Evolutionary conservation across 495 filamentous ascomycete species (phyloP).

Genomic region (Neurospora intermedia): DNA sequence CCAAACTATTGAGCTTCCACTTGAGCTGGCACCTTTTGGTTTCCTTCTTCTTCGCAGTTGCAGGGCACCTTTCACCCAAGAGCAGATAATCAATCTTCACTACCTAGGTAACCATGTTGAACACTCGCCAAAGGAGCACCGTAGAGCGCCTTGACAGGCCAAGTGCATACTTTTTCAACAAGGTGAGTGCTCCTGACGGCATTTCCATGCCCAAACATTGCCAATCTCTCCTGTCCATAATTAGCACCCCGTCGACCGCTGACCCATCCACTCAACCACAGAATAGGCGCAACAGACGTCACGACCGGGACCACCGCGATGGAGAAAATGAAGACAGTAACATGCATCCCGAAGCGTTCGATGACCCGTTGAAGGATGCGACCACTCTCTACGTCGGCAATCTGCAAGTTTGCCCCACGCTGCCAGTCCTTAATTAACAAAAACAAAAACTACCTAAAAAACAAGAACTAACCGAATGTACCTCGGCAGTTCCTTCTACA

Average conservation of each 20-base stretch:
- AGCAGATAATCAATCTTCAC: slow-evolving; percentile 2
- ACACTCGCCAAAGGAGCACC: slow-evolving; percentile 40
- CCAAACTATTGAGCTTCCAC: background rate
- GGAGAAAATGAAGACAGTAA: slow-evolving; percentile 34
- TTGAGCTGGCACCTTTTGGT: background rate
- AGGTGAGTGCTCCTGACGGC: slow-evolving; percentile 39
- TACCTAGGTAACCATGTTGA: background rate
- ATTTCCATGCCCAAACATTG: background rate
- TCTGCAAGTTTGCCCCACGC: slow-evolving; percentile 47
- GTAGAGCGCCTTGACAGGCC: slow-evolving; percentile 82
- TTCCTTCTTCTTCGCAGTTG: slow-evolving; percentile 6
- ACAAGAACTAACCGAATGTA: slow-evolving; percentile 1
- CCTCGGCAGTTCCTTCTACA: slow-evolving; percentile 82
- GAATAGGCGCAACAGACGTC: slow-evolving; percentile 49
- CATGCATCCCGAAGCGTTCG: slow-evolving; percentile 42
- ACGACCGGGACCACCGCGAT: slow-evolving; percentile 50
- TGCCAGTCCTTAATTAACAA: background rate
- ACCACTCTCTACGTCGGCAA: slow-evolving; percentile 97
- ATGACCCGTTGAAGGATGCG: slow-evolving; percentile 72
- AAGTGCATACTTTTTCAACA: slow-evolving; percentile 74
- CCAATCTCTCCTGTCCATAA: background rate
- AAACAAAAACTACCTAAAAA: no score
- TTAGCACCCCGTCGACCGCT: background rate
- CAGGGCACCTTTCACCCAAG: background rate
- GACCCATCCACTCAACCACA: slow-evolving; percentile 21